These are phyloP conservation scores for Trichoderma orchidacearum DNA, from an alignment of 495 filamentous ascomycete species.

Conservation along the genomic window DNA sequence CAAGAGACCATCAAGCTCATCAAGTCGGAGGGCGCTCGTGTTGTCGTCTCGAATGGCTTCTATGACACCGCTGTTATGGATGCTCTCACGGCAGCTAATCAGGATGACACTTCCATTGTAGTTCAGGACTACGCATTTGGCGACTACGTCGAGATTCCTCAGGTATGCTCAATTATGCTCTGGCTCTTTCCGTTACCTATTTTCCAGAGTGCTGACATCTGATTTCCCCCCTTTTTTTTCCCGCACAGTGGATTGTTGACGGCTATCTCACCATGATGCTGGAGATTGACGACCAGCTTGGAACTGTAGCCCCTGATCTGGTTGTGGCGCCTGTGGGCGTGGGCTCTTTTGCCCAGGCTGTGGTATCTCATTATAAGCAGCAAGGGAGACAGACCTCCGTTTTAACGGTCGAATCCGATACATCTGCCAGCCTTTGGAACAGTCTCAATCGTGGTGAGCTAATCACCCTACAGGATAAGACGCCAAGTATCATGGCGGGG, in stretches of 20 bases:
- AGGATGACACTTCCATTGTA: constrained; percentile 27
- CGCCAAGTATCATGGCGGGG: constrained; percentile 50
- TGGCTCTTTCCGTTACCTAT: background rate
- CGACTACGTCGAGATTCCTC: constrained; percentile 47
- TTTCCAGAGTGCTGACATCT: background rate
- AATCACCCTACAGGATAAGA: constrained; percentile 27
- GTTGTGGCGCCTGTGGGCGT: constrained; percentile 43
- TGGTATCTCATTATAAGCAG: constrained; percentile 43
- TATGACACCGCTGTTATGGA: constrained; percentile 47
- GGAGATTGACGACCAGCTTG: constrained; percentile 45
- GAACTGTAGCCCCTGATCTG: constrained; percentile 23
- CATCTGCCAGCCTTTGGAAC: constrained; percentile 42
- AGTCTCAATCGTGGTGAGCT: constrained; percentile 33
- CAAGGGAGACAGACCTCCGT: constrained; percentile 17
- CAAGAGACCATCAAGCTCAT: constrained; percentile 38
- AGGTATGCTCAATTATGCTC: constrained; percentile 10
- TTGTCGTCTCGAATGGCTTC: constrained; percentile 35
- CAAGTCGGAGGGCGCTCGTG: constrained; percentile 38
- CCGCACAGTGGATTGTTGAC: constrained; percentile 50
- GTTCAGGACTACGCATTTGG: constrained; percentile 52
- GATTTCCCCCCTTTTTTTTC: background rate
- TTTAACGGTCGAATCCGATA: constrained; percentile 48
- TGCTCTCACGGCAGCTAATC: constrained; percentile 21
- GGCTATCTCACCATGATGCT: constrained; percentile 56
- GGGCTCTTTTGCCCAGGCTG: constrained; percentile 50